Evolutionary conservation across 2,329 filamentous ascomycete species (phyloP), one percentile per base, ranked within the genome.

Genomic region (Sporothrix variecibatus): DNA sequence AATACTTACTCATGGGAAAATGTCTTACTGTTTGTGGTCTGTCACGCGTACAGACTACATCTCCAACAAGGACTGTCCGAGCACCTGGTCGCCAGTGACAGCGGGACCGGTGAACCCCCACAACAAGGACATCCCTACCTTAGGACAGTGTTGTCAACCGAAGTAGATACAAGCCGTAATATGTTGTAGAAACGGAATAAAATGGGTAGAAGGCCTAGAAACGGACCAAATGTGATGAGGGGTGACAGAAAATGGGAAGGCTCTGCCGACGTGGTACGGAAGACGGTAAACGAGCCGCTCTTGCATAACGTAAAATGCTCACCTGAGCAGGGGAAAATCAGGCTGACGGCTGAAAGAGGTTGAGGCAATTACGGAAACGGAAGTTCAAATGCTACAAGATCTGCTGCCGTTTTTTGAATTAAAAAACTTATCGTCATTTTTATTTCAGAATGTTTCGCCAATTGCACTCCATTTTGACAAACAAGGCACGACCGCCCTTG

Each of bases 261-360:
- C 62, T 67, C 38, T 69, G 65, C 65, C 65, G 31, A 69, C 20
- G 43, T 49, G 17, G 28, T 23, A 56, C 38, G 40, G 34, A 26
- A 40, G 34, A 49, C 23, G 40, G 69, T 23, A 60, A 40, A 31
- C 56, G 56, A 72, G 70, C 69, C 70, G 70, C 70, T n/a, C 26
- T 20, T 64, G 70, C 70, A 72, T 72, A 40, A 49, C 40, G 38
- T 28, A 8, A 60, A 34, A 8, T 62, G 69, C 51, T 56, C 69
- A 71, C 12, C 51, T 71, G 69, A 71, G 53, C 69, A 71, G 28
- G 20, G 62, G 60, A 56, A 43, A n/a, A 23, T 31, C 9, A 38
- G 68, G 6, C 46, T 9, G 49, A 31, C 28, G 28, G 23, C 3
- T n/a, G 4, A 51, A 38, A 15, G 26, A 28, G 43, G 15, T 20